Percentiles rank a stretch among this genome's conserved stretches.
Conservation (phyloP, 805 yeast genomes). For the Candida coquimbonensis region DNA sequence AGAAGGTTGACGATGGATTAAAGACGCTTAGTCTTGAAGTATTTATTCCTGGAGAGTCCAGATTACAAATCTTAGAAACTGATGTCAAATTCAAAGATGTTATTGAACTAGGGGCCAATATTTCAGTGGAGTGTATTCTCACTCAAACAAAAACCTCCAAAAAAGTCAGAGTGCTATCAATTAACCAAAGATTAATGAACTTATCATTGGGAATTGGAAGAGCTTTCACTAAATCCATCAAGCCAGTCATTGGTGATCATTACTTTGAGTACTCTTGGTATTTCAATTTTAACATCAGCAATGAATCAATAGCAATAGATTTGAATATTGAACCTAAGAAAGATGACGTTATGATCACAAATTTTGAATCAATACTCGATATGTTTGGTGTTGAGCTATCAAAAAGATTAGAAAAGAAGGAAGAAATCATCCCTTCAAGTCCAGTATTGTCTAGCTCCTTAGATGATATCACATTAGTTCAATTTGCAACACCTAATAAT, state of each 20-base stretch:
- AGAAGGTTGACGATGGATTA: background rate
- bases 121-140: background rate
- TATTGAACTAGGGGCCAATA: background rate
- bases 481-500: background rate
- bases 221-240: background rate
- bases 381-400: background rate
- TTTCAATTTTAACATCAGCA: slow-evolving; percentile 20
- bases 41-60: background rate
- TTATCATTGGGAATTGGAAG: background rate
- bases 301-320: slow-evolving; percentile 23
- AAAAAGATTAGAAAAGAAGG: background rate
- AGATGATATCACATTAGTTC: background rate
- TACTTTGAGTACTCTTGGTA: slow-evolving; percentile 23
- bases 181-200: slow-evolving; percentile 1
- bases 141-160: background rate
- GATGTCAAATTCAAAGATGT: background rate
- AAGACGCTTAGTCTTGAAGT: background rate
- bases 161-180: background rate
- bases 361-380: slow-evolving; percentile 17
- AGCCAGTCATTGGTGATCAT: slow-evolving; percentile 19
- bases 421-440: background rate
- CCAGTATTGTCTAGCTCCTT: background rate
- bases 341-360: slow-evolving; percentile 30
- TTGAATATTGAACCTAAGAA: slow-evolving; percentile 40
- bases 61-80: background rate